These are phyloP conservation scores for Candida montana DNA, from an alignment of 805 yeast genomes.

Conservation along the genomic window DNA sequence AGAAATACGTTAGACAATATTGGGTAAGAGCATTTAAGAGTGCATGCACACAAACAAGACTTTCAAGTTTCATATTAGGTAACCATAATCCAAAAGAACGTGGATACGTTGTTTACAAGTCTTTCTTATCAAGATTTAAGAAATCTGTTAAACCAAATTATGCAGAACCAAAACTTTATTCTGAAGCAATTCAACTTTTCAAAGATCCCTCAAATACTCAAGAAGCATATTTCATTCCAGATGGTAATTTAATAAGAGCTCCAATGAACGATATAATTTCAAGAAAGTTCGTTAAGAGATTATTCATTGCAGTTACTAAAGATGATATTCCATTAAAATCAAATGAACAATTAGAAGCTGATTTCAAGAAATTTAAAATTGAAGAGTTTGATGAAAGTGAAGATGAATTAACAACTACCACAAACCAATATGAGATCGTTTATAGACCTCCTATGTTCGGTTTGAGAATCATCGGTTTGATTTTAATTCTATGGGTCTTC, in stretches of 20 bases:
- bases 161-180: slow-evolving; percentile 46
- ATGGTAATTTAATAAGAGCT: slow-evolving; percentile 80
- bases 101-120: slow-evolving; percentile 60
- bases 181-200: slow-evolving; percentile 42
- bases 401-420: slow-evolving; percentile 34
- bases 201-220: slow-evolving; percentile 28
- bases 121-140: slow-evolving; percentile 35
- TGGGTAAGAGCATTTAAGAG: slow-evolving; percentile 61
- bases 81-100: slow-evolving; percentile 59
- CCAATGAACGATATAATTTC: slow-evolving; percentile 80
- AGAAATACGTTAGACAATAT: slow-evolving; percentile 38
- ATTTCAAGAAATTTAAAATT: slow-evolving; percentile 27
- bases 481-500: slow-evolving; percentile 40
- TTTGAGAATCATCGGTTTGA: slow-evolving; percentile 41
- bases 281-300: slow-evolving; percentile 51
- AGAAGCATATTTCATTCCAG: slow-evolving; percentile 63
- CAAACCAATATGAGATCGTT: slow-evolving; percentile 60
- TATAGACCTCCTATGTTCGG: slow-evolving; percentile 82
- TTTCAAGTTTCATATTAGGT: slow-evolving; percentile 78
- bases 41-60: slow-evolving; percentile 52
- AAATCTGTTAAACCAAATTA: slow-evolving; percentile 47
- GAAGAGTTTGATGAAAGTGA: slow-evolving; percentile 40
- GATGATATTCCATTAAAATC: slow-evolving; percentile 57
- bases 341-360: slow-evolving; percentile 25
- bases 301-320: slow-evolving; percentile 80